Conservation (phyloP, 495 filamentous ascomycete species). For the Pyrenula aspistea region DNA sequence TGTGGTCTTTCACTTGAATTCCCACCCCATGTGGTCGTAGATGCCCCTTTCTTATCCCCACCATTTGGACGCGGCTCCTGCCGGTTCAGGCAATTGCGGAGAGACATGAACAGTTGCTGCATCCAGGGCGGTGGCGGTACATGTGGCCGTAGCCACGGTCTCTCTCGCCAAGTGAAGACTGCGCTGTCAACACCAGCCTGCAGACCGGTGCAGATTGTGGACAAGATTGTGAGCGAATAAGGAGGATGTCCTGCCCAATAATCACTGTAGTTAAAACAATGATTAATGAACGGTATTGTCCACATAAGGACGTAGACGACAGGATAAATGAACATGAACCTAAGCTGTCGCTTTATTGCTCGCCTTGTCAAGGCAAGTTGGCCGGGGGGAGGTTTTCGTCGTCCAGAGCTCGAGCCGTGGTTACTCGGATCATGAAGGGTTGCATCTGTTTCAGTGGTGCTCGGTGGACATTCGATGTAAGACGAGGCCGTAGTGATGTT, state of each 20-base stretch:
- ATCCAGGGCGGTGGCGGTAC: background rate
- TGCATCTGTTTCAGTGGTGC: background rate
- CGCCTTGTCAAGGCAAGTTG: slow-evolving; percentile 28
- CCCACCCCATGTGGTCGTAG: background rate
- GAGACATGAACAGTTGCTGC: background rate
- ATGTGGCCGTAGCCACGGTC: slow-evolving; percentile 41
- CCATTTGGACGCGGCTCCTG: background rate
- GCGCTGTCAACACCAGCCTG: slow-evolving; percentile 56
- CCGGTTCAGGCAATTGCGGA: background rate
- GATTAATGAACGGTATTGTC: slow-evolving; percentile 55
- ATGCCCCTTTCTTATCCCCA: background rate
- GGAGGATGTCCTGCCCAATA: slow-evolving; percentile 34
- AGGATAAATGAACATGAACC: slow-evolving; percentile 61
- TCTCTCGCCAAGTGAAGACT: slow-evolving; percentile 53
- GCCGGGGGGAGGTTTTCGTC: slow-evolving; percentile 12
- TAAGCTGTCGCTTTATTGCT: slow-evolving; percentile 51
- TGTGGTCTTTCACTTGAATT: background rate
- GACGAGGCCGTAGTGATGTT: background rate
- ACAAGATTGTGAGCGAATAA: slow-evolving; percentile 39
- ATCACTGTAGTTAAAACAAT: slow-evolving; percentile 48
- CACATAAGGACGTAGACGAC: slow-evolving; percentile 59
- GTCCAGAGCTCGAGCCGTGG: slow-evolving; percentile 1
- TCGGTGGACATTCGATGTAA: background rate
- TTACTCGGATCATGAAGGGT: background rate
- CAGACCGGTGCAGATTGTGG: slow-evolving; percentile 39